Evolutionary conservation across 2,329 filamentous ascomycete genomes (phyloP).

Genomic region (Claviceps capensis): DNA sequence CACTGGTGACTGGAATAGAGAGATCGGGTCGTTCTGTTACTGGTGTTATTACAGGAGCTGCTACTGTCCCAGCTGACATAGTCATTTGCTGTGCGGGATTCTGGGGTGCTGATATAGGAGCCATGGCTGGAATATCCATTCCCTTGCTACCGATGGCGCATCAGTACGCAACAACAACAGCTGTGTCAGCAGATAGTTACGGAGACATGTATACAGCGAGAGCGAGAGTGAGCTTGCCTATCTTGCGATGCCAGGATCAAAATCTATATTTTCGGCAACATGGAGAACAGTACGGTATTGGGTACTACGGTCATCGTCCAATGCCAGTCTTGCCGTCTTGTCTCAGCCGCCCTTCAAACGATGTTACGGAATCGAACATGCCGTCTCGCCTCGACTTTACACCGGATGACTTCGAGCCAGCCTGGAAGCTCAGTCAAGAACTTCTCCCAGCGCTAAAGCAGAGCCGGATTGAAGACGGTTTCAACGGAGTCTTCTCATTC

Average conservation of each 20-base stretch:
- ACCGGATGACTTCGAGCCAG: conserved; percentile 42
- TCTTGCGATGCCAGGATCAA: conserved; percentile 48
- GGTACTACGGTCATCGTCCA: conserved; percentile 49
- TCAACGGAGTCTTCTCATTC: conserved; percentile 55
- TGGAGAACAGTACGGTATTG: conserved; percentile 47
- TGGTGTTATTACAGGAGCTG: conserved; percentile 36
- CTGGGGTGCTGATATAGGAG: conserved; percentile 52
- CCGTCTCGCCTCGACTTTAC: conserved; percentile 49
- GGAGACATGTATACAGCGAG: conserved; percentile 24
- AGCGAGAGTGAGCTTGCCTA: conserved; percentile 40
- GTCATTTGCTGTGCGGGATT: conserved; percentile 51
- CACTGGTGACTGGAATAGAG: conserved; percentile 44
- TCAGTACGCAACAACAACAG: conserved; percentile 49
- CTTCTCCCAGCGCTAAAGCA: conserved; percentile 38
- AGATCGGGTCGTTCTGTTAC: conserved; percentile 34
- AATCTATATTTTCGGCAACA: conserved; percentile 54
- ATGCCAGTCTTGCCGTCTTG: conserved; percentile 44
- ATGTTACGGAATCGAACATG: conserved; percentile 47
- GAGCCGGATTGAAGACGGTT: conserved; percentile 41
- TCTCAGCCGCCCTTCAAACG: conserved; percentile 35
- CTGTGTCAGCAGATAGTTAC: conserved; percentile 28
- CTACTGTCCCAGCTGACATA: conserved; percentile 41
- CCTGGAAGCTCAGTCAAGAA: conserved; percentile 41
- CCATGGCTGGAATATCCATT: conserved; percentile 43
- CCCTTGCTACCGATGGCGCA: conserved; percentile 48